Conservation (phyloP, 495 filamentous ascomycete genomes). For the Chaetomidium leptoderma region DNA sequence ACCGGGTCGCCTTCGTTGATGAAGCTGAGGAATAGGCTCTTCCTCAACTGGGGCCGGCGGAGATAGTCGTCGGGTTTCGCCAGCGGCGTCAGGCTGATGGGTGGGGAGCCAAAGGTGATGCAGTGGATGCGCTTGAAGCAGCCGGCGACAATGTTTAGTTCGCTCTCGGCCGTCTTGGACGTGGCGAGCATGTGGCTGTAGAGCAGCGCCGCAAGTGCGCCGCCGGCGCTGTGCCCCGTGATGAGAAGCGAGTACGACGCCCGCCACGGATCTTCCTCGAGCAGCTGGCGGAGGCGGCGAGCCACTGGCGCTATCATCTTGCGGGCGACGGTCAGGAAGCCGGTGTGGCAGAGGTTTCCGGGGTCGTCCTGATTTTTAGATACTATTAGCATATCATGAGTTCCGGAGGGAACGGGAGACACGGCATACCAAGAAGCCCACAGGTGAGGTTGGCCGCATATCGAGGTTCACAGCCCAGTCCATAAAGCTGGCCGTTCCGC, state of each 20-base stretch:
- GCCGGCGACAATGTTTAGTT: constrained; percentile 61
- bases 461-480: constrained; percentile 82
- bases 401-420: background rate
- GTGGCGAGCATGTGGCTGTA: constrained; percentile 73
- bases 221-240: constrained; percentile 79
- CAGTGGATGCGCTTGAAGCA: constrained; percentile 76
- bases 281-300: constrained; percentile 57
- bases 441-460: constrained; percentile 56
- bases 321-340: constrained; percentile 68
- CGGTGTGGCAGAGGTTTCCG: constrained; percentile 70
- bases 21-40: constrained; percentile 69
- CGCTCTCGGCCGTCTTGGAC: constrained; percentile 49
- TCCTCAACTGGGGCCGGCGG: constrained; percentile 39
- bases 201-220: constrained; percentile 70
- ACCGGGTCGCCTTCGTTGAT: constrained; percentile 85
- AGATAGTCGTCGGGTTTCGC: constrained; percentile 46
- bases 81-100: constrained; percentile 65
- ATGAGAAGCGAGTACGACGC: constrained; percentile 67
- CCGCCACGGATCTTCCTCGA: constrained; percentile 65
- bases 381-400: constrained; percentile 17
- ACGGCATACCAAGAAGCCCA: constrained; percentile 56
- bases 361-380: constrained; percentile 56
- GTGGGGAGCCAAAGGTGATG: constrained; percentile 76
- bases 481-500: constrained; percentile 71
- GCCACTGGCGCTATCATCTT: constrained; percentile 73